These are phyloP conservation scores for Fusarium burgessii DNA, from an alignment of 2,329 filamentous ascomycete genomes.

Conservation along the genomic window DNA sequence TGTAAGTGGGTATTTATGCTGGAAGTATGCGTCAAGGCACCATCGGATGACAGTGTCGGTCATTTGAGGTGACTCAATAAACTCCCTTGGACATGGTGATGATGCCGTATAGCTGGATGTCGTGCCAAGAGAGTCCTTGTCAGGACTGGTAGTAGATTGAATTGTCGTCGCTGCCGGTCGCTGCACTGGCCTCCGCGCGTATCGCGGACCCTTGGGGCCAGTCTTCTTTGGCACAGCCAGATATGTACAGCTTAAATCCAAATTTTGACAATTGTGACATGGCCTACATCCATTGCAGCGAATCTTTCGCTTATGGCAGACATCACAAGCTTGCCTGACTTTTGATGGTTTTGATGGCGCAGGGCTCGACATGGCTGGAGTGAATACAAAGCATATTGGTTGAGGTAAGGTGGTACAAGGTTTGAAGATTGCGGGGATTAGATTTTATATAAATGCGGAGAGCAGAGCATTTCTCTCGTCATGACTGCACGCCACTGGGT, in stretches of 20 bases:
- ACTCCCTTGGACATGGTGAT: accelerated
- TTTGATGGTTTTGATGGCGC: not conserved
- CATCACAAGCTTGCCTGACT: slow-evolving; percentile 47
- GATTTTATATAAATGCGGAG: slow-evolving; percentile 23
- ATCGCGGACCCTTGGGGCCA: slow-evolving; percentile 38
- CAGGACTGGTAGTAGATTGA: not conserved
- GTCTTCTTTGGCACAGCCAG: slow-evolving; percentile 50
- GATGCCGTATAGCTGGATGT: accelerated
- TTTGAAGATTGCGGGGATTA: slow-evolving; percentile 16
- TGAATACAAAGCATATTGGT: too few relatives aligned
- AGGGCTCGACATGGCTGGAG: not conserved
- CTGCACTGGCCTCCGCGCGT: not conserved
- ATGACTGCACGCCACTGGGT: not conserved
- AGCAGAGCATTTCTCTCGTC: not conserved
- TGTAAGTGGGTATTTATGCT: slow-evolving; percentile 52
- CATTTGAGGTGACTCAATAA: slow-evolving; percentile 17
- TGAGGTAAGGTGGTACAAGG: not conserved
- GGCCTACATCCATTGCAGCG: slow-evolving; percentile 48
- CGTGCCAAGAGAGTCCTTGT: not conserved
- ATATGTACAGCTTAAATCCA: slow-evolving; percentile 44
- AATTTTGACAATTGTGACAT: slow-evolving; percentile 44
- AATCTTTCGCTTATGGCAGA: slow-evolving; percentile 47
- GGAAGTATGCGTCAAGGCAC: slow-evolving; percentile 50
- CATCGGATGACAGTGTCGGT: slow-evolving; percentile 32
- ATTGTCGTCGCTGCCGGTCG: not conserved